Base-by-base conservation (phyloP, 495 filamentous ascomycete genomes). In the Neurospora tetraspora region DNA sequence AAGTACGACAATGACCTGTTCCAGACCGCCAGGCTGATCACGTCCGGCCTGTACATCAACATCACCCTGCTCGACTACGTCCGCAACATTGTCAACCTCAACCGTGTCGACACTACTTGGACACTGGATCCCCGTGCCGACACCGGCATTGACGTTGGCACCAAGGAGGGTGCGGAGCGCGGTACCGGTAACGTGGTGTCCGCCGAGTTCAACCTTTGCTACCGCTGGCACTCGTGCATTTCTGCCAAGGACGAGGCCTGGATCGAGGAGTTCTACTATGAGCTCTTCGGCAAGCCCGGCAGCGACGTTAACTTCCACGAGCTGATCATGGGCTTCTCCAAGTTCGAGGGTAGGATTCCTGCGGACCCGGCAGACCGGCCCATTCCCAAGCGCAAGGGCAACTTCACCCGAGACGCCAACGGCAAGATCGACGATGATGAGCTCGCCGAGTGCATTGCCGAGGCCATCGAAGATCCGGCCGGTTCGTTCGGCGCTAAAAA, bases 1-100 rank as follows among this genome's bases (percentile, higher is more conserved):
- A 92, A 93, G 79, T 90, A 90, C 74, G 93, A 96, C 74, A 89
- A 94, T 71, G 92, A 96, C 72, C 83, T 96, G 23, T 96, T 96
- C 85, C 92, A 96, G 76, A 93, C 91, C 18, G 91, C 89, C 40
- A 85, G 93, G 47, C 84, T 96, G 73, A 86, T 94, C 73, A 94
- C 91, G 3, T 94, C 91, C 42, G 92, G 93, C 70, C 83, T 95
- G 8, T 96, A 94, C 79, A 92, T 94, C 78, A 94, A 96, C 83
- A 92, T 93, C 75, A 90, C 92, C 8, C 83, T 96, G 39, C 86
- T 92, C 72, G 93, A 96, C 77, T 96, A 96, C 78, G 86, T 96
- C 43, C 89, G 93, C 36, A 93, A 92, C 23, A 94, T 96, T 74
- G 85, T 96, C 80, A 94, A 94, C 68, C 80, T 94, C 72, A 95